These are phyloP conservation scores for Trichaptum fuscoviolaceum DNA, from an alignment of 768 basidiomycete genomes.

Conservation along the genomic window DNA sequence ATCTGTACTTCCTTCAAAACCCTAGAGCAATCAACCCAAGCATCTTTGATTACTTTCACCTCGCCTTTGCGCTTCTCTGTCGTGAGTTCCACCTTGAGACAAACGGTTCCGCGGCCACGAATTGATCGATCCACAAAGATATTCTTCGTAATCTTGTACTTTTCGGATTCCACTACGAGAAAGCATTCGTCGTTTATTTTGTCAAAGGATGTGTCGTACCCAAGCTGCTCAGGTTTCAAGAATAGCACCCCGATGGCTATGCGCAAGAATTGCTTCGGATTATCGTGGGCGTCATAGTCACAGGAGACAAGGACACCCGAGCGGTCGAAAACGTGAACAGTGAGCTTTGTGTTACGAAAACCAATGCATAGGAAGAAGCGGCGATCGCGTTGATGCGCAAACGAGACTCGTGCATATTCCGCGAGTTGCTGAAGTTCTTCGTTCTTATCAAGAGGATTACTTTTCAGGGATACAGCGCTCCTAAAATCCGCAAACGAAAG, in stretches of 20 bases:
- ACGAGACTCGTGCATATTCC: neutral
- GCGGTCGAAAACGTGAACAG: neutral
- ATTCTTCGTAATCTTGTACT: neutral
- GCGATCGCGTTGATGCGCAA: conserved; percentile 1
- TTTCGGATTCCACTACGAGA: neutral
- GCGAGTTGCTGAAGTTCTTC: neutral
- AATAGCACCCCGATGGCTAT: conserved; percentile 2
- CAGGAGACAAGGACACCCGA: neutral
- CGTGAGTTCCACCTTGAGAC: neutral
- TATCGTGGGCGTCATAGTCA: neutral
- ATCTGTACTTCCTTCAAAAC: neutral
- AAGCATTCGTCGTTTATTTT: neutral
- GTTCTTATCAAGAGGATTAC: neutral
- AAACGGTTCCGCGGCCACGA: neutral
- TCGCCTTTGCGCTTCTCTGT: neutral
- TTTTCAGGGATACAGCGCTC: neutral
- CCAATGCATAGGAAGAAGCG: neutral
- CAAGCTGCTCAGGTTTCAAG: neutral
- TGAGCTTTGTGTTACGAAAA: neutral
- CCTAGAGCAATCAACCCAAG: neutral
- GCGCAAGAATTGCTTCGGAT: neutral
- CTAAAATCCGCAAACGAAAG: neutral
- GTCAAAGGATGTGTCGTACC: neutral
- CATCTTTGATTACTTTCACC: neutral
- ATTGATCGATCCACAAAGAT: neutral